Percentiles rank a stretch among this genome's conserved stretches.
Conservation (phyloP, 345 rosid species). For the Populus davidiana region DNA sequence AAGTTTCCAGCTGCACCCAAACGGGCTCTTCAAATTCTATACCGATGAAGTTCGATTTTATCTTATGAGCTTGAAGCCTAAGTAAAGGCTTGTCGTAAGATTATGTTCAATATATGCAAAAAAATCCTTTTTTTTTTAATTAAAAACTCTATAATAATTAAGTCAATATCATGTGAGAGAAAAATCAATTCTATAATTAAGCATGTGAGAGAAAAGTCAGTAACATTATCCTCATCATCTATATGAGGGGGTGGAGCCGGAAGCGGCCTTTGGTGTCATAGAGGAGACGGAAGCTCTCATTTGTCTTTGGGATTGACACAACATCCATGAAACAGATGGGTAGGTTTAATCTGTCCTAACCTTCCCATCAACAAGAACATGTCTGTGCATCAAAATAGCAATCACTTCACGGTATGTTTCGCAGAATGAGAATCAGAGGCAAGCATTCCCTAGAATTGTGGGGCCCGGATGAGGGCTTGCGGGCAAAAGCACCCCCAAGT, state of each 20-base stretch:
- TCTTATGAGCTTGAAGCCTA: no score
- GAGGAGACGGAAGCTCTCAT: slow-evolving; percentile 77
- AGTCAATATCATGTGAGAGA: no score
- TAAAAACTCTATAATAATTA: no score
- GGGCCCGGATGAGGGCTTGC: slow-evolving; percentile 87
- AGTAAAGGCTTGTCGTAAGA: no score
- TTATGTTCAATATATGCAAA: no score
- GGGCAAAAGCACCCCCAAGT: slow-evolving; percentile 28
- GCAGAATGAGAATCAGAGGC: slow-evolving; percentile 60
- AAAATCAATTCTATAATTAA: no score
- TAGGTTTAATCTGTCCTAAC: slow-evolving; percentile 55
- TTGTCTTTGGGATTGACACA: slow-evolving; percentile 79
- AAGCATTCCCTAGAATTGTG: slow-evolving; percentile 86
- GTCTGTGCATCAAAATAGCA: slow-evolving; percentile 79
- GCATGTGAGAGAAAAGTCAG: no score
- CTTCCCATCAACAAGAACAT: slow-evolving; percentile 72
- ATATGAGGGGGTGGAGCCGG: slow-evolving; percentile 58
- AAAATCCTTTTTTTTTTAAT: no score
- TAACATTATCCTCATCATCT: background rate
- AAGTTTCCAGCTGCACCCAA: background rate
- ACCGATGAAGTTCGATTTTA: background rate
- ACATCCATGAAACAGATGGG: slow-evolving; percentile 49
- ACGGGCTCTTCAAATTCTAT: background rate
- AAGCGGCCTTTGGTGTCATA: slow-evolving; percentile 89
- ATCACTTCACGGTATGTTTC: slow-evolving; percentile 65